Evolutionary conservation across 768 basidiomycete genomes (phyloP).

Genomic region (Hebeloma cylindrosporum): DNA sequence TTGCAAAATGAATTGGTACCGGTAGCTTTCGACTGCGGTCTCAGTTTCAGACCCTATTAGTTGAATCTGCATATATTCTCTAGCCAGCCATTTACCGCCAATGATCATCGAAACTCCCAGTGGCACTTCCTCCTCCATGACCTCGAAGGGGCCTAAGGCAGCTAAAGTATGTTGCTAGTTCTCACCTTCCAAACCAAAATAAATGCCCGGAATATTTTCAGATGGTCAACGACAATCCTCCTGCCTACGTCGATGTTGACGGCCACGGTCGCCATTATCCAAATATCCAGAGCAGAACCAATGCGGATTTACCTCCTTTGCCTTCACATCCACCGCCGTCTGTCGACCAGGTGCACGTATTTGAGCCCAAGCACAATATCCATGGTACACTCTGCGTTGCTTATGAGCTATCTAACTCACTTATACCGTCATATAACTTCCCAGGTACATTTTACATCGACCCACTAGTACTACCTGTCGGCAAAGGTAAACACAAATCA

Average conservation of each 20-base stretch:
- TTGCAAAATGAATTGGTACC: no score
- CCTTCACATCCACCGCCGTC: slow-evolving; percentile 19
- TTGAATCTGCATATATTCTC: no score
- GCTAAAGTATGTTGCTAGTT: no score
- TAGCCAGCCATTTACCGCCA: no score
- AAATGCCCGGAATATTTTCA: background rate
- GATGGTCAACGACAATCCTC: slow-evolving; percentile 23
- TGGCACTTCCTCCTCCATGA: no score
- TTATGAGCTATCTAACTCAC: background rate
- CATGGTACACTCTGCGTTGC: slow-evolving; percentile 24
- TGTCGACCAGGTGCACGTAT: slow-evolving; percentile 34
- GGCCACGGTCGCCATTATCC: background rate
- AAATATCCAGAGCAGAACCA: background rate
- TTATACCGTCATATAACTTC: background rate
- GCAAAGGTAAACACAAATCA: slow-evolving; percentile 23
- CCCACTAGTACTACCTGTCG: slow-evolving; percentile 33
- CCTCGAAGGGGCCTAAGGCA: no score
- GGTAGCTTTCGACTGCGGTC: slow-evolving; percentile 7
- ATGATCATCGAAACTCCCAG: background rate
- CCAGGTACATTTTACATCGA: slow-evolving; percentile 44
- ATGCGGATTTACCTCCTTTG: background rate
- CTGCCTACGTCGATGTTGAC: slow-evolving; percentile 20
- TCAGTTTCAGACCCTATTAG: background rate
- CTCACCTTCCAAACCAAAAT: no score
- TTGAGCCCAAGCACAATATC: slow-evolving; percentile 31